Evolutionary conservation across 2,329 filamentous ascomycete species (phyloP), one percentile per base, ranked within the genome.

Genomic region (Colletotrichum cuscutae): DNA sequence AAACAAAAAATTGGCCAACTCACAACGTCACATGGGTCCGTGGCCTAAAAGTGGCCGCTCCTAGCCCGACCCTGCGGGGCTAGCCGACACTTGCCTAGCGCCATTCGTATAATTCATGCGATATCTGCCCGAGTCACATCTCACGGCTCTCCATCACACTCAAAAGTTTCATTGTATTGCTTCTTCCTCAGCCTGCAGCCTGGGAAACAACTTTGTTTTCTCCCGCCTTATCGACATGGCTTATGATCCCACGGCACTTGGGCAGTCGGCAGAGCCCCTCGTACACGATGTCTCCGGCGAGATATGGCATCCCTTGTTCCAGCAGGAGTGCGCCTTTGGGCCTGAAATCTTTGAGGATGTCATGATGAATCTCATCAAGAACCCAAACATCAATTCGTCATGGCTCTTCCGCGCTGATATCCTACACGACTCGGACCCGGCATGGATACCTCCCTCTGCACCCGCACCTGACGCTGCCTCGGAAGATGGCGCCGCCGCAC

Each of bases 401-500:
- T 93, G 93, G 87, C 86, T 97, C 1, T 94, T 95, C 77, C 90
- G 94, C 35, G 94, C 94, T 59, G 94, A 97, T 77, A 91, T 96
- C 30, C 86, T 93, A 30, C 87, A 89, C 71, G 88, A 92, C 75
- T 70, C 59, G 84, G 84, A 81, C 75, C 78, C 79, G 49, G 73
- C 74, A 62, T 80, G 76, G 76, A 77, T 46, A 61, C 52, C 57
- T n/a, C 42, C 35, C 52, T 13, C 68, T 63, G 57, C 58, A n/a
- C 53, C 62, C 81, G 49, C 42, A 28, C 49, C 66, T 24, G 70
- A 65, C 46, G 8, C n/a, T 26, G 8, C 42, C 26, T 52, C 54
- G 46, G 80, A 81, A 28, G 77, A 78, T 2, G 77, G 79, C 32
- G 75, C 79, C 22, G 58, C 58, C 64, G 59, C 49, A 65, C 46